Evolutionary conservation across 2,329 filamentous ascomycete genomes (phyloP), one percentile per base, ranked within the genome.

Genomic region (Pseudocercospora crystallina): DNA sequence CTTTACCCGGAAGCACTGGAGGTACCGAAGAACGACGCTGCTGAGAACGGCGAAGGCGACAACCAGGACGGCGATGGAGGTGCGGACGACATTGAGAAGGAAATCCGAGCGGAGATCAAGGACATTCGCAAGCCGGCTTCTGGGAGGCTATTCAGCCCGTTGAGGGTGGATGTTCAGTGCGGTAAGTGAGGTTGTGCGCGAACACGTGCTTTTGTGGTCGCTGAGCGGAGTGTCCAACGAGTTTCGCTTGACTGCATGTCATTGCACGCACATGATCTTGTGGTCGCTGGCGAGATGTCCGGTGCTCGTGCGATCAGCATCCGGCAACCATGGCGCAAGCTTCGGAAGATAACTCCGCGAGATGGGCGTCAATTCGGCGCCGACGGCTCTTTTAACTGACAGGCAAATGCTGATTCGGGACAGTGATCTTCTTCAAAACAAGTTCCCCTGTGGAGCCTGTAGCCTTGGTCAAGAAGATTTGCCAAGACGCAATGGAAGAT

Each of bases 21-120:
- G 12, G 43, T 51, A 62, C 69, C 49, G 62, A 61, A 51, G 61
- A 65, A 48, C 33, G 64, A 68, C 10, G 69, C 61, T 61, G 66
- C 43, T 29, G 7, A 26, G 20, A 26, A 26, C 7, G 20, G 20
- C 20, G 20, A 26, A 7, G 65, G 68, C 9, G 70, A 63, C 31
- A 53, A 43, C 10, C 45, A 40, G 9, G 73, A 74, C 13, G 76
- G 77, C 13, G 65, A 65, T 15, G 65, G 43, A 12, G 55, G 63
- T 9, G 66, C 61, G 12, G 67, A 60, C 48, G 86, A 90, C 60
- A 89, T 94, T 60, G 88, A 90, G 65, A 77, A 81, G 5, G 80
- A 84, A 26, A 89, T 94, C 59, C 69, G 82, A 60, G 84, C 83
- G 64, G 89, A 94, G 70, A 69, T 94, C n/a, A 79, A 78, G 26